These are phyloP conservation scores for Apophysomyces trapeziformis DNA, from an alignment of 371 early-diverging fungal genomes.

Conservation along the genomic window DNA sequence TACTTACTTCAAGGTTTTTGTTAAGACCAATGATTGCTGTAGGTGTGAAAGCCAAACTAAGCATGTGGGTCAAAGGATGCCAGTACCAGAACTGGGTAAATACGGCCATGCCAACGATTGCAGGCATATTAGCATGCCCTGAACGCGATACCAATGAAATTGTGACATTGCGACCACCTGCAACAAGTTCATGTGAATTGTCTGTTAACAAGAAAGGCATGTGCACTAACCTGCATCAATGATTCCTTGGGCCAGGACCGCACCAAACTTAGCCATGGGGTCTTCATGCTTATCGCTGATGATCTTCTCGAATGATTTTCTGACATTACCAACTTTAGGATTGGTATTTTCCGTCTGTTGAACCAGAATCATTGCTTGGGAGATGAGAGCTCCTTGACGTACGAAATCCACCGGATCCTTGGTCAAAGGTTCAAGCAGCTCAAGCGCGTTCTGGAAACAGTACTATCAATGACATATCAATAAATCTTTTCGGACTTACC, in stretches of 20 bases:
- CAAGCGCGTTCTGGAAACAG: conserved; percentile 79
- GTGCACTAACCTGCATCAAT: conserved; percentile 85
- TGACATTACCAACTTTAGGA: conserved; percentile 78
- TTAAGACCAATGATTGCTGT: conserved; percentile 96
- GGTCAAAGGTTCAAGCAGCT: conserved; percentile 97
- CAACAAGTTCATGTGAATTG: neutral
- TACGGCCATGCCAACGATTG: conserved; percentile 95
- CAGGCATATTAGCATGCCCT: conserved; percentile 91
- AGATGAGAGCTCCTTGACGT: conserved; percentile 97
- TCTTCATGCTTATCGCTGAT: conserved; percentile 95
- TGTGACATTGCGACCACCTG: conserved; percentile 94
- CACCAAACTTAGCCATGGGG: conserved; percentile 96
- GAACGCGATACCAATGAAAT: conserved; percentile 90
- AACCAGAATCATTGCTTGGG: conserved; percentile 96
- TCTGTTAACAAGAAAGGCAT: neutral
- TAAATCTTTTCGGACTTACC: conserved; percentile 30
- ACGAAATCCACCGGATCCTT: conserved; percentile 98
- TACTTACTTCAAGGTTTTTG: conserved; percentile 73
- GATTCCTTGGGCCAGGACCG: conserved; percentile 97
- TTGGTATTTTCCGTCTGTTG: conserved; percentile 92
- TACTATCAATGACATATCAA: neutral
- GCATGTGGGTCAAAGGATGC: conserved; percentile 97
- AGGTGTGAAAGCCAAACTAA: conserved; percentile 92
- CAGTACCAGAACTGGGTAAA: conserved; percentile 99
- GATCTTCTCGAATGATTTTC: conserved; percentile 88